Conservation (phyloP, 1,284 basidiomycete genomes). For the Xerocomus minutiporus region DNA sequence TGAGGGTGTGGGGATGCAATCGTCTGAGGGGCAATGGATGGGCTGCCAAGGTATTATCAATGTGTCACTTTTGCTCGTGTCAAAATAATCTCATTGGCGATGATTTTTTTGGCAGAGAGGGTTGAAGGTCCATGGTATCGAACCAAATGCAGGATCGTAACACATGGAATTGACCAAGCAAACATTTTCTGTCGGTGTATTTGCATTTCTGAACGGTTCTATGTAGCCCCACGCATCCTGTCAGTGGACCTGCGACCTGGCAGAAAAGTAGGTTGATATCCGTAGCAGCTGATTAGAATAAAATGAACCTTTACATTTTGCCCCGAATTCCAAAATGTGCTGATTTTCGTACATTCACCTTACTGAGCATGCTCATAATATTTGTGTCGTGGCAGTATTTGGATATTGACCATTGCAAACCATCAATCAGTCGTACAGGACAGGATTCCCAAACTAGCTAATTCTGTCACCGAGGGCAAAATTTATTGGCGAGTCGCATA, state of each 20-base stretch:
- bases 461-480: too few relatives aligned
- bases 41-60: constrained; percentile 38
- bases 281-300: not conserved
- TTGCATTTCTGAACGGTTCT: too few relatives aligned
- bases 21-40: constrained; percentile 53
- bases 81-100: not conserved
- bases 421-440: too few relatives aligned
- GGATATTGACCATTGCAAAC: too few relatives aligned
- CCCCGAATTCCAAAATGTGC: not conserved
- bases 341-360: too few relatives aligned
- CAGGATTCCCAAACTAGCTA: too few relatives aligned
- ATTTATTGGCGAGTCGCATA: too few relatives aligned
- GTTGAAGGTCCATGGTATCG: constrained; percentile 45
- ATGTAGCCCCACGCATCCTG: too few relatives aligned
- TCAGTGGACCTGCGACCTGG: not conserved
- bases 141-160: constrained; percentile 27
- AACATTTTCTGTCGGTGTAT: not conserved
- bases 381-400: too few relatives aligned
- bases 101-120: constrained; percentile 34
- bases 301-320: not conserved
- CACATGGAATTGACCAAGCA: not conserved
- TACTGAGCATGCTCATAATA: too few relatives aligned
- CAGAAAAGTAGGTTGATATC: not conserved
- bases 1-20: constrained; percentile 73
- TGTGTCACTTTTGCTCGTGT: constrained; percentile 9